phyloP scores from a whole-genome alignment of 2,329 filamentous ascomycete species.

The Oidium heveae region DNA sequence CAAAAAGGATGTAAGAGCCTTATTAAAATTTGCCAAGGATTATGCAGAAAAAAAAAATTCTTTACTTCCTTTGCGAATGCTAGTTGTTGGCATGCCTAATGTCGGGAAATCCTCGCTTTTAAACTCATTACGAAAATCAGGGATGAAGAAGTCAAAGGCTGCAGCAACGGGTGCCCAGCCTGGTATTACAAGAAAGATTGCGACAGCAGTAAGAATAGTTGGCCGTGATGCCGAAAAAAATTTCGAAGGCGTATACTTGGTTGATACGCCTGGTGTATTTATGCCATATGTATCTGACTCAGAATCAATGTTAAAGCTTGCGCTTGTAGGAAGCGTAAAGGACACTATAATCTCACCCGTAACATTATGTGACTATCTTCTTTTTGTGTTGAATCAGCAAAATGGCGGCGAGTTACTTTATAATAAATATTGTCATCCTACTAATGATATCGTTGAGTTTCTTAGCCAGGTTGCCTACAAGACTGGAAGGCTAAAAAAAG shows the following conservation, averaged over 20 bases:
- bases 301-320: constrained; percentile 85
- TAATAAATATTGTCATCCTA: constrained; percentile 35
- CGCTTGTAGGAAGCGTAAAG: constrained; percentile 73
- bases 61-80: constrained; percentile 57
- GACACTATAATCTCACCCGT: constrained; percentile 58
- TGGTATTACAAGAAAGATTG: constrained; percentile 69
- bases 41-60: constrained; percentile 26
- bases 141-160: constrained; percentile 40
- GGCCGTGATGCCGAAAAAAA: constrained; percentile 22
- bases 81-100: constrained; percentile 95
- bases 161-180: constrained; percentile 68
- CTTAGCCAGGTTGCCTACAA: constrained; percentile 44
- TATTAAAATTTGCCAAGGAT: constrained; percentile 23
- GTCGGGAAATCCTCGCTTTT: constrained; percentile 90
- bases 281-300: constrained; percentile 70
- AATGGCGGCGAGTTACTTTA: constrained; percentile 8
- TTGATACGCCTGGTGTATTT: constrained; percentile 90
- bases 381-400: constrained; percentile 51
- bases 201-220: constrained; percentile 58
- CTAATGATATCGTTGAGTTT: constrained; percentile 59
- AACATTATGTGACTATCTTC: constrained; percentile 68
- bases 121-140: constrained; percentile 52
- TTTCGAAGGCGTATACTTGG: constrained; percentile 37
- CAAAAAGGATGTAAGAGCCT: constrained; percentile 17
- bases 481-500: constrained; percentile 51